Evolutionary conservation across 2,329 filamentous ascomycete species (phyloP).

Genomic region (Xylariaceae sp.): DNA sequence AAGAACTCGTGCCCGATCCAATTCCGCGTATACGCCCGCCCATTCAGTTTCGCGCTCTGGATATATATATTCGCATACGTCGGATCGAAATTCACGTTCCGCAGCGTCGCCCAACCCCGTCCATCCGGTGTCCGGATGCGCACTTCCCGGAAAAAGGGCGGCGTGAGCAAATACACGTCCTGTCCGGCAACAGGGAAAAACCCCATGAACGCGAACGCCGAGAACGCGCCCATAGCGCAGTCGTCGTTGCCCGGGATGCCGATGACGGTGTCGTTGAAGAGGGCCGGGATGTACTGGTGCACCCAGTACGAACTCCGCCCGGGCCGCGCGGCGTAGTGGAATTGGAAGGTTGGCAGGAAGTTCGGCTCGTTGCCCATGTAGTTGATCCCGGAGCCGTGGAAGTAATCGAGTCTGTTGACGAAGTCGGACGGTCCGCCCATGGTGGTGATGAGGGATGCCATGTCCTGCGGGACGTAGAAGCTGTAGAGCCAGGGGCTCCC

Average conservation of each 20-base stretch:
- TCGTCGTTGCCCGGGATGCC: constrained; percentile 56
- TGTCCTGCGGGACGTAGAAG: constrained; percentile 53
- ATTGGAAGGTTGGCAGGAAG: constrained; percentile 49
- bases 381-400: constrained; percentile 60
- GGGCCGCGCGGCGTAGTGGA: constrained; percentile 64
- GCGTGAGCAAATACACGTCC: constrained; percentile 48
- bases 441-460: constrained; percentile 31
- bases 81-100: constrained; percentile 35
- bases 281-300: constrained; percentile 59
- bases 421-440: constrained; percentile 58
- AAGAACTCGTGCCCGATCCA: constrained; percentile 64
- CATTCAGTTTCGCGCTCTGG: constrained; percentile 54
- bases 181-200: constrained; percentile 52
- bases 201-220: constrained; percentile 47
- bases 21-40: constrained; percentile 50
- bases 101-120: constrained; percentile 48
- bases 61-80: constrained; percentile 48
- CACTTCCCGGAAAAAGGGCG: constrained; percentile 47
- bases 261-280: constrained; percentile 59
- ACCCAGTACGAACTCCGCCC: constrained; percentile 49
- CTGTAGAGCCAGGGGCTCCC: constrained; percentile 64
- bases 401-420: constrained; percentile 55
- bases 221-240: constrained; percentile 52
- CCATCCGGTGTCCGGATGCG: constrained; percentile 29
- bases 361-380: constrained; percentile 63